Evolutionary conservation across 768 basidiomycete genomes (phyloP).

Genomic region (Cyclocybe aegerita): DNA sequence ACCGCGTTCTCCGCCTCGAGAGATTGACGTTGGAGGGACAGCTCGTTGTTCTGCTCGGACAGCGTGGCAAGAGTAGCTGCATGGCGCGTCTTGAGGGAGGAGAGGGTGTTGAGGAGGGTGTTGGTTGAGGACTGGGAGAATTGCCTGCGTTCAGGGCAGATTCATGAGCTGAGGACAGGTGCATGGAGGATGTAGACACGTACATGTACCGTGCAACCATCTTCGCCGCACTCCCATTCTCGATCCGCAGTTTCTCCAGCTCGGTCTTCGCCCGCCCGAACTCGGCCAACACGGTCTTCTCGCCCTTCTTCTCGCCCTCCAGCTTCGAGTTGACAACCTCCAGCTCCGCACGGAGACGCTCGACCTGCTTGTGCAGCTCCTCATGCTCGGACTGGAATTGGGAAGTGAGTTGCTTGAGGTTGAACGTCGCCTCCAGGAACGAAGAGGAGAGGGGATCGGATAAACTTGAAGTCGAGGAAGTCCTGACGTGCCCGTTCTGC

Average conservation of each 20-base stretch:
- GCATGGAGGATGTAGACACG: constrained; percentile 20
- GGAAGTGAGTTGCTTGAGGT: constrained; percentile 45
- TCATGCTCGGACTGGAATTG: constrained; percentile 52
- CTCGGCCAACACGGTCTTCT: constrained; percentile 41
- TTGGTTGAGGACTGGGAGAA: constrained; percentile 79
- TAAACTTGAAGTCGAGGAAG: neutral
- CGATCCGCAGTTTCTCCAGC: constrained; percentile 54
- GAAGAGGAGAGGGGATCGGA: too few species aligned
- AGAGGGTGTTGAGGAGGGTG: constrained; percentile 59
- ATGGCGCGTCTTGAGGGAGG: constrained; percentile 59
- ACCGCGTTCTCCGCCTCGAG: constrained; percentile 44
- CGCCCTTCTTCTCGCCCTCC: constrained; percentile 44
- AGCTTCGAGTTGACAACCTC: constrained; percentile 39
- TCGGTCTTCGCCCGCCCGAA: constrained; percentile 48
- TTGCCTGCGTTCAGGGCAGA: constrained; percentile 60
- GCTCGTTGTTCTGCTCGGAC: constrained; percentile 43
- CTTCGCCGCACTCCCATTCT: constrained; percentile 75
- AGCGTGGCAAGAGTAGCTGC: constrained; percentile 59
- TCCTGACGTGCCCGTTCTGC: neutral
- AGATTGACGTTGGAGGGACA: constrained; percentile 42
- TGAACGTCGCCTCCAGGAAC: constrained; percentile 47
- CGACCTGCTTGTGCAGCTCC: constrained; percentile 41
- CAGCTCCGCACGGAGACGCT: constrained; percentile 42
- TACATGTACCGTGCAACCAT: constrained; percentile 88
- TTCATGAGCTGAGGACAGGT: neutral